Percentiles rank a stretch among this genome's conserved stretches.
These are phyloP conservation scores for Rhipidocladum racemiflorum DNA, from an alignment of 176 grass and related monocot species.

Conservation along the genomic window DNA sequence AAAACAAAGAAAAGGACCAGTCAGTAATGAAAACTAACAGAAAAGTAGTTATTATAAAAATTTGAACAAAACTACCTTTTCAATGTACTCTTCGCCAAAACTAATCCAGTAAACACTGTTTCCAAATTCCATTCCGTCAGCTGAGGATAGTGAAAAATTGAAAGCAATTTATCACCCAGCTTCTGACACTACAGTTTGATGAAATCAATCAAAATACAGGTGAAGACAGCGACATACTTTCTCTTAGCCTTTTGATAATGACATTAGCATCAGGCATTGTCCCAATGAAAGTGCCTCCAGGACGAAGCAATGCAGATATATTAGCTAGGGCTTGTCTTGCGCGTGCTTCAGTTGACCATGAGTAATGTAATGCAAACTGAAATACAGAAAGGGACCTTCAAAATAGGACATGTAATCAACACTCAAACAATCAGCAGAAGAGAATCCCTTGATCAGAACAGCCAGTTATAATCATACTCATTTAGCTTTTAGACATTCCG, in stretches of 20 bases:
- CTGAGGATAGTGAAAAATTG: slow-evolving; percentile 43
- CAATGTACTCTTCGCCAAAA: slow-evolving; percentile 71
- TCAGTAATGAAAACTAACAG: slow-evolving; percentile 23
- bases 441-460: not conserved
- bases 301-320: slow-evolving; percentile 86
- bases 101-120: slow-evolving; percentile 84
- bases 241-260: slow-evolving; percentile 87
- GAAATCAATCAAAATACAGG: slow-evolving; percentile 22
- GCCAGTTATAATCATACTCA: not conserved
- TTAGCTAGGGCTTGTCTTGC: slow-evolving; percentile 86
- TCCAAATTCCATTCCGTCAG: slow-evolving; percentile 91
- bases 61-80: slow-evolving; percentile 49
- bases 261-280: slow-evolving; percentile 96
- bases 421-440: not conserved
- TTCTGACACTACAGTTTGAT: slow-evolving; percentile 12
- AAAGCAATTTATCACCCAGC: not conserved
- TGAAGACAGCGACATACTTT: slow-evolving; percentile 46
- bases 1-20: not conserved
- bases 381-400: slow-evolving; percentile 18
- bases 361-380: slow-evolving; percentile 98
- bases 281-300: slow-evolving; percentile 85
- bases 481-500: not conserved
- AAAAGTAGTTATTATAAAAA: slow-evolving; percentile 9
- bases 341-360: slow-evolving; percentile 90
- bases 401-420: slow-evolving; percentile 17